Base-by-base conservation (phyloP, 2,329 filamentous ascomycete genomes). In the Fusarium papillatum region DNA sequence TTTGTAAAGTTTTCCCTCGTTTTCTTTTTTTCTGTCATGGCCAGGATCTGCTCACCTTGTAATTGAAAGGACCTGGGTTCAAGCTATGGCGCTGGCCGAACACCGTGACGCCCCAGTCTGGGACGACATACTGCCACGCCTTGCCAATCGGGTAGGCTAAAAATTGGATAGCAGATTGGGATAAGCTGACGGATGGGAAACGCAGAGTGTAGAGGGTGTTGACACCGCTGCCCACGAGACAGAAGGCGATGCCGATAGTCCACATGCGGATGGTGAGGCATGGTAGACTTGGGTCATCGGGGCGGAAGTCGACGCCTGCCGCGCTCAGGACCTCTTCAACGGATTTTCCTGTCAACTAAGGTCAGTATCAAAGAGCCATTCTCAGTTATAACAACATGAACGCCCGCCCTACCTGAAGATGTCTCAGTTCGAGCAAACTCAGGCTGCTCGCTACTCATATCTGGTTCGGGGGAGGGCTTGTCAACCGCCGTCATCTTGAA, bases 91-190 rank as follows among this genome's bases (percentile, higher is more conserved):
- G 76, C 13, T 46, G 64, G 5, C 82, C 82, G 2, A 73, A 65
- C 38, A 81, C 11, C 1, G 65, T 80, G 41, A 83, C 38, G 0
- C 80, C 81, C 79, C 80, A 82, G 41, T 83, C 80, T 0, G 82
- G 82, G 0, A 84, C 26, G 0, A 67, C 69, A 43, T 77, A 74
- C 79, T 85, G 75, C 86, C 78, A 78, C 71, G 83, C 78, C 80
- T 82, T 84, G 5, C 86, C 86, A 4, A 87, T 68, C 0, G 86
- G 86, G 66, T 86, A 88, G 0, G 86, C 84, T 7, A 87, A 70
- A 43, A 88, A 81, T 66, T 88, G 86, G 17, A 83, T 82, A 1
- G 81, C 82, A 3, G 81, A 83, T 66, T 83, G 81, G 0, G 81
- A 82, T 4, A 83, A 74, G 19, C 78, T 81, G 64, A 83, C 78